Evolutionary conservation across 495 filamentous ascomycete species (phyloP), one percentile per base, ranked within the genome.

Genomic region (Pyrenula massariospora): DNA sequence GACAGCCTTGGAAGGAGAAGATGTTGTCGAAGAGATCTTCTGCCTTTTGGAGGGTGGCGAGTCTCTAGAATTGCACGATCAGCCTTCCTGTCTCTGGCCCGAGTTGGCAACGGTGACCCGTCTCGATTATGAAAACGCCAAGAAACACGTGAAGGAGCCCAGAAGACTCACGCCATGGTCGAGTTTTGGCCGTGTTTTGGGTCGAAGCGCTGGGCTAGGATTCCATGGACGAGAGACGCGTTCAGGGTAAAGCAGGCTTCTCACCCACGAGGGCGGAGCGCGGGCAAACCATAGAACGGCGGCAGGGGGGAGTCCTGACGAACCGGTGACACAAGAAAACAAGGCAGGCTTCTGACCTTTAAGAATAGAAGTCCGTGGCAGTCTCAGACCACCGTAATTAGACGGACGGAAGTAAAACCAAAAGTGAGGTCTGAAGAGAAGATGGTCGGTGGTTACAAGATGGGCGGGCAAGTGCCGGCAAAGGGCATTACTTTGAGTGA

Each of bases 1-100:
- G 74, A 70, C 50, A 70, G 66, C 57, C 73, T 62, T 23, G 73
- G 64, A 59, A 71, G 57, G 24, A 54, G 63, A 11, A 50, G 62
- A 54, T 50, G 58, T 19, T 21, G 25, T 11, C 54, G 60, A 22
- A 53, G 58, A 42, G 36, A 58, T 24, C 22, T 58, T 47, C 58
- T 60, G 5, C 58, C 58, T 25, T 53, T 57, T 10, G 2, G 55
- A 67, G 55, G 68, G 59, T 57, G 72, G 73, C 50, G 73, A 62
- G 61, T 60, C n/a, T 59, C 54, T 68, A 57, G 66, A 60, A 10
- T 5, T 42, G 31, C 8, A 15, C 15, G 15, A 42, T 42, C 31
- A 42, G 31, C 31, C 31, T 42, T 42, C 5, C 31, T 8, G 8
- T 42, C 31, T 15, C 31, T 8, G 15, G 8, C 31, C 31, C 15